Evolutionary conservation across 225 moss, liverwort and hornwort species (phyloP).

Genomic region (Ulota crispa): DNA sequence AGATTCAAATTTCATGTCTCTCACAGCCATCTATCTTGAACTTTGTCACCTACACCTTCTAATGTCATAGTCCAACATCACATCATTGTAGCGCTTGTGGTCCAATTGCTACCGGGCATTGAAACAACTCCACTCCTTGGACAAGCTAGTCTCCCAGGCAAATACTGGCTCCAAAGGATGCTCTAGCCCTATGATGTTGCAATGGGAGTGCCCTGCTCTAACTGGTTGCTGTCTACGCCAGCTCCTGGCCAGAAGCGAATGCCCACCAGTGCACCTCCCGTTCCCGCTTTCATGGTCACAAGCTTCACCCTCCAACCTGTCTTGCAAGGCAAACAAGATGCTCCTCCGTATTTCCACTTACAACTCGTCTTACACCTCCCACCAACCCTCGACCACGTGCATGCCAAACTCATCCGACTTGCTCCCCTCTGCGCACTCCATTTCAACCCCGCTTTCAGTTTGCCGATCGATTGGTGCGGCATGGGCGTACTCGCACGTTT

Average conservation of each 20-base stretch:
- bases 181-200: background rate
- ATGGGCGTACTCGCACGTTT: background rate
- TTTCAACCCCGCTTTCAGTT: background rate
- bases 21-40: background rate
- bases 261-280: slow-evolving; percentile 51
- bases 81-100: background rate
- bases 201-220: background rate
- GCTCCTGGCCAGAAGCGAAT: slow-evolving; percentile 70
- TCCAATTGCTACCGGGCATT: background rate
- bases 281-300: slow-evolving; percentile 55
- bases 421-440: background rate
- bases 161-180: too few species aligned
- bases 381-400: background rate
- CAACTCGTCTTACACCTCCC: background rate
- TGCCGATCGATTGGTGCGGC: background rate
- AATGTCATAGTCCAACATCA: background rate
- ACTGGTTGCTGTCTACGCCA: slow-evolving; percentile 40
- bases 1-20: background rate
- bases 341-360: background rate
- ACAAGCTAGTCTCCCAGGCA: background rate
- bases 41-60: background rate
- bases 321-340: slow-evolving; percentile 14
- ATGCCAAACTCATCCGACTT: background rate
- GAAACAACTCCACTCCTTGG: background rate
- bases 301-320: slow-evolving; percentile 58